Conservation (phyloP, 2,329 filamentous ascomycete species). For the Colletotrichum sp. region DNA sequence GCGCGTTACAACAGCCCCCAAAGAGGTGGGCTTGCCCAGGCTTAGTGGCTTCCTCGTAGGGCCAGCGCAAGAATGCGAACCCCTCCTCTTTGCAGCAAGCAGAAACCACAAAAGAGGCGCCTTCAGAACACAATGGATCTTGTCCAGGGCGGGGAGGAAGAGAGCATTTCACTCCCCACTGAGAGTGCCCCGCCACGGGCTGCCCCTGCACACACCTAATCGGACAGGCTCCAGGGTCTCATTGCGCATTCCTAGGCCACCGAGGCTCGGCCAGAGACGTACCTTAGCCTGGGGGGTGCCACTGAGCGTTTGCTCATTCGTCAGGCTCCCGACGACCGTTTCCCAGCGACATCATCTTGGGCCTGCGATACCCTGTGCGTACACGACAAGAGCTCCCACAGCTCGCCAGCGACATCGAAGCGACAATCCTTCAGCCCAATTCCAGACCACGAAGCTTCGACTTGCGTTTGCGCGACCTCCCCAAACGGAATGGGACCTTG, state of each 20-base stretch:
- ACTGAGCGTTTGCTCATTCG: constrained; percentile 6
- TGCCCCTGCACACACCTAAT: background rate
- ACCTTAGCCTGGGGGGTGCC: constrained; percentile 2
- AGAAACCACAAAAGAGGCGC: background rate
- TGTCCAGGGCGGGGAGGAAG: background rate
- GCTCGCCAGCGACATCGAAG: background rate
- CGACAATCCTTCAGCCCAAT: background rate
- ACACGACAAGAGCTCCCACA: background rate
- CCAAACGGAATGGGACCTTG: constrained; percentile 1
- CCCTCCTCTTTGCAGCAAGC: background rate
- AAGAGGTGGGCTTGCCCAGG: background rate
- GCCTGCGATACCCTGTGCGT: background rate
- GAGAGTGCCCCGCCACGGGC: background rate
- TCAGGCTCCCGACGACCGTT: background rate
- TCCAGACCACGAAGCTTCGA: background rate
- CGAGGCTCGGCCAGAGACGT: background rate
- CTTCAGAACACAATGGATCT: background rate
- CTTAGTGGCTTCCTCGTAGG: background rate
- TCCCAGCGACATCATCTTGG: background rate
- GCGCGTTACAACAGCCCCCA: background rate
- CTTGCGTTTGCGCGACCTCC: background rate
- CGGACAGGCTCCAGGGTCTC: constrained; percentile 9
- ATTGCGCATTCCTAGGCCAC: background rate
- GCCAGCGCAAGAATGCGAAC: background rate
- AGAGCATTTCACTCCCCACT: background rate